These are phyloP conservation scores for Pyrus betulifolia DNA, from an alignment of 306 rosid genomes.

Conservation along the genomic window DNA sequence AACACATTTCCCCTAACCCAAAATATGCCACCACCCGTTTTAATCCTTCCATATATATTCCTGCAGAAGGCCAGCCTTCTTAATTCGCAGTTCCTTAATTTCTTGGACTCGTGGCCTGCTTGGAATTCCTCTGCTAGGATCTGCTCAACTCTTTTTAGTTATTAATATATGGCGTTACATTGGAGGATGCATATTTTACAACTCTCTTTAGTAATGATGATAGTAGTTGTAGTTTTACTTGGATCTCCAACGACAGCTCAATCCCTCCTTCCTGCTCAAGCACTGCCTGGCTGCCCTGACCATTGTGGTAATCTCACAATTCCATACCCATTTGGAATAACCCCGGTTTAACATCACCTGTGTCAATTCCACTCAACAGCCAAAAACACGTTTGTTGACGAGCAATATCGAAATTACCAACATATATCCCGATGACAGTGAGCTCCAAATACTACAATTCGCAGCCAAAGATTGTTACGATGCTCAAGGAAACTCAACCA, in stretches of 20 bases:
- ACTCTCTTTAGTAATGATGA: not conserved
- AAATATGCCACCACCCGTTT: not conserved
- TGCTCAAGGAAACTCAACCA: not conserved
- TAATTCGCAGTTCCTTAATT: too few species aligned
- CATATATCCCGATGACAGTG: not conserved
- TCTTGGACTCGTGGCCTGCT: too few species aligned
- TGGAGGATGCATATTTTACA: not conserved
- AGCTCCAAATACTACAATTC: not conserved
- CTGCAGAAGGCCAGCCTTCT: too few species aligned
- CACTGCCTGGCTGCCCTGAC: not conserved
- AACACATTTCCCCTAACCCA: not conserved
- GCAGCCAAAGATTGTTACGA: not conserved
- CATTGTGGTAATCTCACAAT: slow-evolving; percentile 4
- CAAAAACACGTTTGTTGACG: not conserved
- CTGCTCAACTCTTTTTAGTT: too few species aligned
- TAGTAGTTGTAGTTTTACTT: not conserved
- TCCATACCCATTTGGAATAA: slow-evolving; percentile 7
- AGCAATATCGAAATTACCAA: not conserved
- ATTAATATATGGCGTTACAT: not conserved
- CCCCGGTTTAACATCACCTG: not conserved
- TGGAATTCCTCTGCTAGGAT: too few species aligned
- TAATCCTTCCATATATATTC: not conserved
- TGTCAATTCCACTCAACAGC: not conserved
- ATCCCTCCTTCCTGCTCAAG: not conserved
- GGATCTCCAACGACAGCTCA: not conserved